Evolutionary conservation across 2,329 filamentous ascomycete species (phyloP), one percentile per base, ranked within the genome.

Genomic region (Colletotrichum nymphaeae): DNA sequence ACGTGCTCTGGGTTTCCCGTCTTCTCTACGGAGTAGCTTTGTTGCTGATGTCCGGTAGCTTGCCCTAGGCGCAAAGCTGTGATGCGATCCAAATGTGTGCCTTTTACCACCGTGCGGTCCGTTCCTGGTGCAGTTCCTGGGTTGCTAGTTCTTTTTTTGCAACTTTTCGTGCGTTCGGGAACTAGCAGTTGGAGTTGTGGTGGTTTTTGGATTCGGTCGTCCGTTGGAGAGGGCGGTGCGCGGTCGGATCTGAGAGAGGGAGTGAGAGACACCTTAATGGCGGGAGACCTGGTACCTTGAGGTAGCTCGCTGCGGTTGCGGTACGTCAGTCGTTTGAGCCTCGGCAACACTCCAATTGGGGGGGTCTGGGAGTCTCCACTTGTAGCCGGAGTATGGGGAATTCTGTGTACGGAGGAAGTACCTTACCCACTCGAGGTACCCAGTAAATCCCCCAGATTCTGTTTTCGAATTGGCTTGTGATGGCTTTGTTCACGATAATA

Each of bases 241-340:
- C 16, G 19, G 22, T 9, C 5, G n/a, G 32, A 63, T 53, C 46
- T n/a, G 37, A 42, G 37, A 55, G 62, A 55, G 9, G 42, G 24
- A 30, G 37, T 42, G n/a, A 7, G 37, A 56, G 22, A 28, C 14
- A 12, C 11, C 9, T 35, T 11, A 35, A 35, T 35, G 32, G 32
- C 32, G 32, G 32, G 32, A 35, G 32, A 35, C 32, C 11, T 35
- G 32, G 32, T 35, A 35, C 32, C 32, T 35, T 35, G 32, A 35
- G 32, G 16, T 22, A 63, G 65, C 46, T 30, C 26, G 56, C 22
- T 46, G 42, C 22, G 60, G 30, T 26, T 56, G 65, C 64, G 68
- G 32, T 73, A 73, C 70, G 70, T 73, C 70, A 73, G 66, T 60
- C 32, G 42, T 49, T 49, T 49, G 66, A 73, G 70, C 70, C 70